phyloP scores from a whole-genome alignment of 2,329 filamentous ascomycete genomes.

The Aspergillus terreus region DNA sequence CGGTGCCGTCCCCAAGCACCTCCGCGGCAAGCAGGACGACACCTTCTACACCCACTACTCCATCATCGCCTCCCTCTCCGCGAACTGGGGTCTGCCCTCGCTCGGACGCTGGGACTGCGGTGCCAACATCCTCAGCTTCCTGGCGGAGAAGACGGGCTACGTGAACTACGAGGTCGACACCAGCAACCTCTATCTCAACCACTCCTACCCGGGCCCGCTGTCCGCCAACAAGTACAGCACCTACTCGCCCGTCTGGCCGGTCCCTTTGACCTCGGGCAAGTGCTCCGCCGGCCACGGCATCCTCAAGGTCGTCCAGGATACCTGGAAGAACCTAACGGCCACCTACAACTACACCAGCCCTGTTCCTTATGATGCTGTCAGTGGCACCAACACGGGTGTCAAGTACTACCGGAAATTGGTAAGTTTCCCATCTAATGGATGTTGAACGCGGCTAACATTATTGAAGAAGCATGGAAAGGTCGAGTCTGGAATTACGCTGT shows the following conservation, averaged over 20 bases:
- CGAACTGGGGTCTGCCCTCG: slow-evolving; percentile 67
- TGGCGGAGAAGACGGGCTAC: slow-evolving; percentile 61
- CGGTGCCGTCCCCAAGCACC: slow-evolving; percentile 62
- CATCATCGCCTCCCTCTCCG: slow-evolving; percentile 62
- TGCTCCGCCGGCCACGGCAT: slow-evolving; percentile 37
- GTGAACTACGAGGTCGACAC: slow-evolving; percentile 38
- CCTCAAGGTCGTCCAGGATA: slow-evolving; percentile 28
- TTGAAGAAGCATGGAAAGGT: neutral
- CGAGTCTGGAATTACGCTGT: too few species aligned
- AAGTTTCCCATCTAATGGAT: neutral
- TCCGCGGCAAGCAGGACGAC: slow-evolving; percentile 64
- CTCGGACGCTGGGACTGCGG: slow-evolving; percentile 70
- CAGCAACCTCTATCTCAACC: slow-evolving; percentile 49
- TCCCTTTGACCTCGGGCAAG: slow-evolving; percentile 26
- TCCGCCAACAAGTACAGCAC: slow-evolving; percentile 22
- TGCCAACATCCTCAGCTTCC: slow-evolving; percentile 63
- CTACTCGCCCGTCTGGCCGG: slow-evolving; percentile 26
- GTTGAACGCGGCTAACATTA: neutral
- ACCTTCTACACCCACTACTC: slow-evolving; percentile 74
- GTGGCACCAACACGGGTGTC: slow-evolving; percentile 17
- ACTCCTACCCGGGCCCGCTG: slow-evolving; percentile 50
- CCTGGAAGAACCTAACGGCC: slow-evolving; percentile 21
- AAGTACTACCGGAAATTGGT: slow-evolving; percentile 16
- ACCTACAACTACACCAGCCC: slow-evolving; percentile 35
- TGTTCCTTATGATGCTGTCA: slow-evolving; percentile 22